These are phyloP conservation scores for Aspergillus baeticus DNA, from an alignment of 495 filamentous ascomycete genomes.

Conservation along the genomic window DNA sequence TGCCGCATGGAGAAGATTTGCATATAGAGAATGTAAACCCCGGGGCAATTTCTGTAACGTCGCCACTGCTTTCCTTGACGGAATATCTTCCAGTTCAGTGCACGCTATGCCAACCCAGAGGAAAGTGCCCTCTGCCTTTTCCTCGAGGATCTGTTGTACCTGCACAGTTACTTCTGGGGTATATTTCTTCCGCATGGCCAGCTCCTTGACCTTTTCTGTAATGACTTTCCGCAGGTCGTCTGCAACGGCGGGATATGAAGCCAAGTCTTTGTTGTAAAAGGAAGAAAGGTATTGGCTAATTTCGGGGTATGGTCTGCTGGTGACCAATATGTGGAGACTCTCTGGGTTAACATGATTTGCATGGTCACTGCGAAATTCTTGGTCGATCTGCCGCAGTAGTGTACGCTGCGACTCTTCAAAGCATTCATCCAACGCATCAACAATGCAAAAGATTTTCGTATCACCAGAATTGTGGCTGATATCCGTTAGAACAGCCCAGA, in stretches of 20 bases:
- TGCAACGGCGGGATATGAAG: conserved; percentile 13
- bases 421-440: conserved; percentile 32
- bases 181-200: conserved; percentile 20
- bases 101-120: conserved; percentile 29
- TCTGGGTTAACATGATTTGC: too few species aligned
- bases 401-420: neutral
- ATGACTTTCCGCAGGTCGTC: conserved; percentile 22
- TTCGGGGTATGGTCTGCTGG: conserved; percentile 25
- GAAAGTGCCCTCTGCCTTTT: conserved; percentile 30
- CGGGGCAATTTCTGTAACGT: conserved; percentile 12
- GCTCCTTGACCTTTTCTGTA: conserved; percentile 17
- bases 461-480: conserved; percentile 4
- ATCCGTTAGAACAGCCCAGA: conserved; percentile 22
- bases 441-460: conserved; percentile 19
- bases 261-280: conserved; percentile 18
- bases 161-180: conserved; percentile 8
- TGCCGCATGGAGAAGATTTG: conserved; percentile 14
- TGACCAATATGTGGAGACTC: conserved; percentile 24
- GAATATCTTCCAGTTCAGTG: conserved; percentile 10
- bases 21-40: conserved; percentile 10
- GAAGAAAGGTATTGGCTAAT: conserved; percentile 13
- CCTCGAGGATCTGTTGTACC: conserved; percentile 17
- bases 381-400: neutral
- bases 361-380: neutral
- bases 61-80: conserved; percentile 11